Percentiles rank a stretch among this genome's conserved stretches.
Evolutionary conservation across 73 alveolate genomes (phyloP).

Genomic region (Paramecium biaurelia): DNA sequence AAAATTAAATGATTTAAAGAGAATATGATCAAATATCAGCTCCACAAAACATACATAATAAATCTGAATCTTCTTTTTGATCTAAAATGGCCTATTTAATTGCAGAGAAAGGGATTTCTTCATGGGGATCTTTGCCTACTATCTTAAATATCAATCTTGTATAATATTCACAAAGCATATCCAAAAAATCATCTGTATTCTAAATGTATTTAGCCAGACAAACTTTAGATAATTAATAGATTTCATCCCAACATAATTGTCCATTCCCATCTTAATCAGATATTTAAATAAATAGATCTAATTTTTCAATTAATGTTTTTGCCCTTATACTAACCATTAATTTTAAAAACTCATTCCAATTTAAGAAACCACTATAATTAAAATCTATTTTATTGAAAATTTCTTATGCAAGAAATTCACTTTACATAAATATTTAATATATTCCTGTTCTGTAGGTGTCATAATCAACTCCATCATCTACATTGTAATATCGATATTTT

Average conservation of each 20-base stretch:
- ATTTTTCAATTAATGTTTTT: constrained; percentile 10
- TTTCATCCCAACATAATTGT: not conserved
- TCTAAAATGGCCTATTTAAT: not conserved
- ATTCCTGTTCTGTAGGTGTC: constrained; percentile 38
- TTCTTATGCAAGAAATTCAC: constrained; percentile 16
- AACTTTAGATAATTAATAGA: not conserved
- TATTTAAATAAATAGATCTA: not conserved
- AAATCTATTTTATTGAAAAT: constrained; percentile 20
- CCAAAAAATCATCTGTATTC: constrained; percentile 7
- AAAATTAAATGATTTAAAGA: not conserved
- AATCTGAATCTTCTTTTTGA: constrained; percentile 10
- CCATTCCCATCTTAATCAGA: constrained; percentile 44
- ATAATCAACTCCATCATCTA: constrained; percentile 28
- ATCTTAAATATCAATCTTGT: constrained; percentile 44
- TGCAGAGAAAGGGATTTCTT: not conserved
- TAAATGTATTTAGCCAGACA: not conserved
- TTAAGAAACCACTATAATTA: constrained; percentile 1
- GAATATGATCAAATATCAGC: constrained; percentile 32
- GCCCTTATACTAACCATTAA: constrained; percentile 29
- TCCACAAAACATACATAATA: constrained; percentile 52
- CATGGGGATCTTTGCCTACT: not conserved
- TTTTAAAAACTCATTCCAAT: constrained; percentile 8
- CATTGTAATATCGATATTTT: not conserved
- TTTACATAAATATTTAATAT: constrained; percentile 7
- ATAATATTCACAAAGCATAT: constrained; percentile 47